Evolutionary conservation across 805 yeast species (phyloP), one percentile per base, ranked within the genome.

Genomic region (Saccharomycopsis lassenensis): DNA sequence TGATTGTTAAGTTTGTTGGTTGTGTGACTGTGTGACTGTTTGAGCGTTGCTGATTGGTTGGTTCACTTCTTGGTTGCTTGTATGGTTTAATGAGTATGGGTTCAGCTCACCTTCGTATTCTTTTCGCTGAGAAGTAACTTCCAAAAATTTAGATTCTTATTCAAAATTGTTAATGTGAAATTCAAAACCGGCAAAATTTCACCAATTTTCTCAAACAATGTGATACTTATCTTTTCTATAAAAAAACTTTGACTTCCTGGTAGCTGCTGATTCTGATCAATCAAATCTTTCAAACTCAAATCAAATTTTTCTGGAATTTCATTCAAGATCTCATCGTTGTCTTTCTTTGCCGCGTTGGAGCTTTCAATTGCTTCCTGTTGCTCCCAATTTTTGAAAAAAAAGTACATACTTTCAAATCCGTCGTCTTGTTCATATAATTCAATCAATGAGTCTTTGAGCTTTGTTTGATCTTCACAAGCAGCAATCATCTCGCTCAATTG

Each of bases 191-290:
- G 86, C 22, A 84, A 63, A 7, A 71, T 65, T 19, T 63, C 21
- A 34, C 22, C 16, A 31, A 30, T 8, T 46, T 74, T 77, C 30
- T 60, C 57, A 57, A 89, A 89, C 52, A 86, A 72, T 37, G 76
- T 77, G 43, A 63, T 72, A 4, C 95, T 95, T 64, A 83, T 87
- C 12, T 83, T 69, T 48, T 71, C 66, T 40, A 86, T 85, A 63
- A 87, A 87, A 52, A 83, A 84, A 22, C 83, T 56, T 58, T 87
- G 96, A 12, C 87, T 83, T 45, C 68, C 66, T 22, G 76, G 75
- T 24, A 86, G 61, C 10, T 50, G 43, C 6, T 78, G 75, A 36
- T 66, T 67, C 30, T 54, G 46, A 5, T 47, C 35, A 15, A 79
- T 54, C 4, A 79, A 66, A 7, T 62, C 63, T 1, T 63, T 58